Conservation (phyloP, 148 eudicot genomes). For the Cornus florida region DNA sequence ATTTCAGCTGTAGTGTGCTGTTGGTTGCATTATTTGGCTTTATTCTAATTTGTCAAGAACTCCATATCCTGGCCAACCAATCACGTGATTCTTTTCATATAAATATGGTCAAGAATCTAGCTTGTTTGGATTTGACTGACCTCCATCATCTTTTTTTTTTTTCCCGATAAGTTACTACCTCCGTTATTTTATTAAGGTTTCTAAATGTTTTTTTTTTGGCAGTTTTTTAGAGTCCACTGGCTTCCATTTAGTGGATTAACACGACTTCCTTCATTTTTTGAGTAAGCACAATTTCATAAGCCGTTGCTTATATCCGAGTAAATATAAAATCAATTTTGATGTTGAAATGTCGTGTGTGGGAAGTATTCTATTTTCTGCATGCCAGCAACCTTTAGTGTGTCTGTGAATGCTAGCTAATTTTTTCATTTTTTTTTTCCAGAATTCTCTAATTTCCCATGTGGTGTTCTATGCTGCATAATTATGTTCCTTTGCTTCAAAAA, state of each 20-base stretch:
- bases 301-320: neutral
- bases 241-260: conserved; percentile 77
- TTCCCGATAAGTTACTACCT: neutral
- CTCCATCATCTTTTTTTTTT: neutral
- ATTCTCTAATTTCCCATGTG: neutral
- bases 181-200: neutral
- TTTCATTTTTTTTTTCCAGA: neutral
- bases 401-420: neutral
- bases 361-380: neutral
- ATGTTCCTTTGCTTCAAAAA: neutral
- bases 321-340: neutral
- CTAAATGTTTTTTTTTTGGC: conserved; percentile 28
- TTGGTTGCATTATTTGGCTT: neutral
- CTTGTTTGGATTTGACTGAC: conserved; percentile 10
- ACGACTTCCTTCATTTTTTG: conserved; percentile 67
- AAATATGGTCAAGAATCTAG: conserved; percentile 1
- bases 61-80: neutral
- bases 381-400: too few species aligned
- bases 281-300: conserved; percentile 55
- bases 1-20: neutral
- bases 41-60: neutral
- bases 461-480: neutral
- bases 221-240: conserved; percentile 95
- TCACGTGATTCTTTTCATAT: too few species aligned
- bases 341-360: neutral